Conservation (phyloP, 768 basidiomycete genomes). For the Amanita polypyramis region DNA sequence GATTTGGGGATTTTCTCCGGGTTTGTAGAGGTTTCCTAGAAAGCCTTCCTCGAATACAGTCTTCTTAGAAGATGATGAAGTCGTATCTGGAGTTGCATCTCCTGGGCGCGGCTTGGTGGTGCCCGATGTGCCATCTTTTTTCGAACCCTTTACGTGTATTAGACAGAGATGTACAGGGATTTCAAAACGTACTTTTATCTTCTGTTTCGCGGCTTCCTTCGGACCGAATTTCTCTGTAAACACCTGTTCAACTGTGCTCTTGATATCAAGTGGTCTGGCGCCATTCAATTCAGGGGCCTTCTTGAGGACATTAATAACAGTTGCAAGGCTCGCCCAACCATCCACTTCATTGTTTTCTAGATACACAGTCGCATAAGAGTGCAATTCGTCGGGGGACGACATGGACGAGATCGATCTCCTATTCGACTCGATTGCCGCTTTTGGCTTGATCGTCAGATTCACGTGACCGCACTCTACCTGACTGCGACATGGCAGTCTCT, state of each 20-base stretch:
- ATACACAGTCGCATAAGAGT: conserved; percentile 31
- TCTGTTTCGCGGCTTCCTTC: conserved; percentile 56
- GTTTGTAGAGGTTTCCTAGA: conserved; percentile 84
- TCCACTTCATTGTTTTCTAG: conserved; percentile 34
- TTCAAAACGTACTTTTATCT: conserved; percentile 42
- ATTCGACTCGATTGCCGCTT: background rate
- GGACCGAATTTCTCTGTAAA: conserved; percentile 63
- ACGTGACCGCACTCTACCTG: background rate
- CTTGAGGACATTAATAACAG: conserved; percentile 55
- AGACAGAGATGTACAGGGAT: background rate
- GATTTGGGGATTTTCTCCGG: conserved; percentile 88
- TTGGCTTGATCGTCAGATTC: background rate
- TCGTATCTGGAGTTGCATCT: conserved; percentile 19
- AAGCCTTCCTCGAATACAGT: conserved; percentile 92
- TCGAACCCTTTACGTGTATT: conserved; percentile 29
- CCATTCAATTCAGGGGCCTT: conserved; percentile 57
- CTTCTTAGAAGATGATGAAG: conserved; percentile 33
- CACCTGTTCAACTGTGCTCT: conserved; percentile 64
- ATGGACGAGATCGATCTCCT: conserved; percentile 18
- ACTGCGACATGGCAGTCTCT: conserved; percentile 46
- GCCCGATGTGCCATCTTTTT: conserved; percentile 31
- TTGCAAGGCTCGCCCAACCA: conserved; percentile 72
- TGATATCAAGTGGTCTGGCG: conserved; percentile 78
- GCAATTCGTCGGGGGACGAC: conserved; percentile 48
- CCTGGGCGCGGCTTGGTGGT: conserved; percentile 19